phyloP scores from a whole-genome alignment of 331 rosid genomes.

The Erythrophleum ivorense region DNA sequence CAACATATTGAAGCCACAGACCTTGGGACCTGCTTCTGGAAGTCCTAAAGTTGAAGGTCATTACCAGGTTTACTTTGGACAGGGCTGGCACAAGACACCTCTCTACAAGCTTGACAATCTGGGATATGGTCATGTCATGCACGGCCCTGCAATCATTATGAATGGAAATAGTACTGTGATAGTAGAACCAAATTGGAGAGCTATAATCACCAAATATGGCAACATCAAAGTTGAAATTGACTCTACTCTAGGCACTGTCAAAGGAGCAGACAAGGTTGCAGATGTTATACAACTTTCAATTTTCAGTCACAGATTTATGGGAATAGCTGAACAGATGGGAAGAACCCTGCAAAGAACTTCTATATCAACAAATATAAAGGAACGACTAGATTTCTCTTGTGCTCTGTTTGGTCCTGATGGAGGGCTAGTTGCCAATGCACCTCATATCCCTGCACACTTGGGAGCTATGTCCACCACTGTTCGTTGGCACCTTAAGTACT shows the following conservation, averaged over 20 bases:
- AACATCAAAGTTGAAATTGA: slow-evolving; percentile 79
- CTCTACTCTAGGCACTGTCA: slow-evolving; percentile 51
- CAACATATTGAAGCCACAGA: slow-evolving; percentile 75
- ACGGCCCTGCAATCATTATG: slow-evolving; percentile 88
- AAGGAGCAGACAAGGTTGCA: slow-evolving; percentile 65
- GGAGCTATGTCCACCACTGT: slow-evolving; percentile 96
- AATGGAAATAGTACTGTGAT: slow-evolving; percentile 92
- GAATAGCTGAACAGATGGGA: slow-evolving; percentile 99
- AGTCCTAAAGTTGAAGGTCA: slow-evolving; percentile 68
- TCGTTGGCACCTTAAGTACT: slow-evolving; percentile 76
- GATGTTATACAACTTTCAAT: slow-evolving; percentile 93
- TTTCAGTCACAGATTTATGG: slow-evolving; percentile 93
- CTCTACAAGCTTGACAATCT: slow-evolving; percentile 82
- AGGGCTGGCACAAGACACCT: slow-evolving; percentile 81
- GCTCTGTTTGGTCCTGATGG: slow-evolving; percentile 93
- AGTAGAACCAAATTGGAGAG: slow-evolving; percentile 78
- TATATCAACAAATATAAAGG: slow-evolving; percentile 91
- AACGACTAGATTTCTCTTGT: slow-evolving; percentile 91
- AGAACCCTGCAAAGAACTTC: slow-evolving; percentile 93
- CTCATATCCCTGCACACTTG: slow-evolving; percentile 88
- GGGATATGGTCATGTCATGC: slow-evolving; percentile 61
- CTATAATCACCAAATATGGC: slow-evolving; percentile 74
- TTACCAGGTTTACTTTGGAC: slow-evolving; percentile 81
- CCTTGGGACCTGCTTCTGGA: slow-evolving; percentile 49
- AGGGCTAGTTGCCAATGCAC: slow-evolving; percentile 94